A percentile compares a stretch with the other conserved stretches of the same genome.
Conservation (phyloP, 805 yeast genomes). For the Metschnikowia hibisci region DNA sequence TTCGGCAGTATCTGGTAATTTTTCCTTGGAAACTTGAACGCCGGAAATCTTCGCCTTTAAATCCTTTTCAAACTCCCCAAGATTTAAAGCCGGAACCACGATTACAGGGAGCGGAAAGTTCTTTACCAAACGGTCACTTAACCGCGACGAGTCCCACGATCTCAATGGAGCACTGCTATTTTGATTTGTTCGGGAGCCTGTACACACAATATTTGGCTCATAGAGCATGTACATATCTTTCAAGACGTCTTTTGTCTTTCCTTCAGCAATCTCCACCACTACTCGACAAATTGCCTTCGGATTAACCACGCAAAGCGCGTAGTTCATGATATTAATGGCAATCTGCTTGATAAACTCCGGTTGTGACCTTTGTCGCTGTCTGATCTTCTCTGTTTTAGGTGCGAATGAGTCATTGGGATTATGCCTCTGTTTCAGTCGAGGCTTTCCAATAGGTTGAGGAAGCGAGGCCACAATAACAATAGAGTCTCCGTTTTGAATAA, state of each 20-base stretch:
- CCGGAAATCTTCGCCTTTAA: slow-evolving; percentile 34
- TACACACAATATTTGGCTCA: slow-evolving; percentile 55
- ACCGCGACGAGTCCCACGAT: slow-evolving; percentile 58
- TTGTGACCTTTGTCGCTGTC: slow-evolving; percentile 37
- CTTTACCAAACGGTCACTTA: slow-evolving; percentile 62
- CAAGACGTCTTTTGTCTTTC: slow-evolving; percentile 52
- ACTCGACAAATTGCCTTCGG: slow-evolving; percentile 47
- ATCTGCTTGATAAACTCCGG: slow-evolving; percentile 47
- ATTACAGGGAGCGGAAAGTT: slow-evolving; percentile 64
- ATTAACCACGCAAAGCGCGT: slow-evolving; percentile 44
- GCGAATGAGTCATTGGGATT: slow-evolving; percentile 18
- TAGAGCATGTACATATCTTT: slow-evolving; percentile 59
- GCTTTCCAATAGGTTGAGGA: slow-evolving; percentile 16
- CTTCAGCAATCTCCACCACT: slow-evolving; percentile 59
- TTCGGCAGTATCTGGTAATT: not conserved
- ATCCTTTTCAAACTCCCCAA: slow-evolving; percentile 48
- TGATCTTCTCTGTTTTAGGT: slow-evolving; percentile 25
- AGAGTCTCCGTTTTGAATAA: slow-evolving; percentile 63
- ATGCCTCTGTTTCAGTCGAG: slow-evolving; percentile 7
- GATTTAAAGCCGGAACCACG: slow-evolving; percentile 58
- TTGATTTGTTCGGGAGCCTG: slow-evolving; percentile 49
- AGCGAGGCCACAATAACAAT: slow-evolving; percentile 59
- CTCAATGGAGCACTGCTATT: slow-evolving; percentile 47
- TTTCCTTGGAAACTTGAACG: not conserved
- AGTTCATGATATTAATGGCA: slow-evolving; percentile 50